Conservation (phyloP, 1,284 basidiomycete genomes). For the Pascua guehoae region DNA sequence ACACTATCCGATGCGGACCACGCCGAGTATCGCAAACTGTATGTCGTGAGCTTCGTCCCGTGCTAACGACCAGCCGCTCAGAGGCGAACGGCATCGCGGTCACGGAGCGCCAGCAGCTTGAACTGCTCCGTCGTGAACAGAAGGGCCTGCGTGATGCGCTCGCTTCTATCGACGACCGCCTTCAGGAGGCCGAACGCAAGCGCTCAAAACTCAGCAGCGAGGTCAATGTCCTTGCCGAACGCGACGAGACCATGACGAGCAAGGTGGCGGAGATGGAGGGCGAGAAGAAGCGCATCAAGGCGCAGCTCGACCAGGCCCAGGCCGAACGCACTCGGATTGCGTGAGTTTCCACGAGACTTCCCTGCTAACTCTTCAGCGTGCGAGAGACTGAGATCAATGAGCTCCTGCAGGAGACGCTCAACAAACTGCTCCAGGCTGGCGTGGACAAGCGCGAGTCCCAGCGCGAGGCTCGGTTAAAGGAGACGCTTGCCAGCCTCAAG, state of each 20-base stretch:
- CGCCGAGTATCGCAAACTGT: conserved; percentile 83
- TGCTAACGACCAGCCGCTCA: conserved; percentile 17
- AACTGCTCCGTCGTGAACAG: conserved; percentile 75
- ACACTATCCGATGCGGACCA: conserved; percentile 78
- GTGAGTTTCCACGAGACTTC: conserved; percentile 13
- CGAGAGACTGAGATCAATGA: conserved; percentile 86
- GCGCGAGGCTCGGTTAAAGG: conserved; percentile 76
- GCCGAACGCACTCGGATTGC: conserved; percentile 37
- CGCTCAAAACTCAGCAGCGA: conserved; percentile 64
- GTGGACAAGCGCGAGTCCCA: conserved; percentile 82
- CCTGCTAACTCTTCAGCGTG: conserved; percentile 57
- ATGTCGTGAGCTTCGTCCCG: conserved; percentile 32
- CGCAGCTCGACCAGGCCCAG: conserved; percentile 38
- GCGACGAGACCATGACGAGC: conserved; percentile 59
- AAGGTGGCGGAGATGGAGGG: conserved; percentile 55
- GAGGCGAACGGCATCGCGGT: conserved; percentile 72
- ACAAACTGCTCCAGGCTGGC: conserved; percentile 81
- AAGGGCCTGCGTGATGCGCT: conserved; percentile 68
- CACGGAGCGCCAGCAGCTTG: conserved; percentile 80
- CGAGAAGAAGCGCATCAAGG: conserved; percentile 34
- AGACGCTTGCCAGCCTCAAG: conserved; percentile 76
- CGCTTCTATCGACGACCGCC: conserved; percentile 56
- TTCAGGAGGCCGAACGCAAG: conserved; percentile 63
- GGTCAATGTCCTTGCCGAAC: conserved; percentile 56
- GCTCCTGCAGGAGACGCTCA: conserved; percentile 76